Evolutionary conservation across 192 early-diverging fungal genomes (phyloP).

Genomic region (Backusella liffmaniae): DNA sequence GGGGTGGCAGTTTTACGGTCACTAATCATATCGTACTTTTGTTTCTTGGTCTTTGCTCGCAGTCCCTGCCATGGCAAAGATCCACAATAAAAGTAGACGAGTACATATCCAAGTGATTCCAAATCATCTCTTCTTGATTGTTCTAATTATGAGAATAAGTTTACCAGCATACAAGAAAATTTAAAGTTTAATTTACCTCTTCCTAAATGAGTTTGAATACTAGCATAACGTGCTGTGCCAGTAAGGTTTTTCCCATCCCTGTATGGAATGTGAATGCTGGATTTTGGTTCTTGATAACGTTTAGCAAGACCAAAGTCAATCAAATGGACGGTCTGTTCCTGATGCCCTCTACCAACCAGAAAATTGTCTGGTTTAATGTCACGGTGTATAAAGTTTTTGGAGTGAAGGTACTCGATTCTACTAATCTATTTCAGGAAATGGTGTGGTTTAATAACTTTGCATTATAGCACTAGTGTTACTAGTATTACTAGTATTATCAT

Average conservation of each 20-base stretch:
- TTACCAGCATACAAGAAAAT: constrained; percentile 8
- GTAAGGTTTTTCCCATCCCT: constrained; percentile 91
- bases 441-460: neutral
- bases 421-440: constrained; percentile 40
- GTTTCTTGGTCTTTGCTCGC: constrained; percentile 88
- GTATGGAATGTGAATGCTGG: constrained; percentile 83
- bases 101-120: constrained; percentile 87
- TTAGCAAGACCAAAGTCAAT: constrained; percentile 93
- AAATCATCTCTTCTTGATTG: constrained; percentile 91
- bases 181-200: constrained; percentile 44
- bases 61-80: constrained; percentile 92
- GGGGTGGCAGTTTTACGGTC: constrained; percentile 89
- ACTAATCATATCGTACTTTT: constrained; percentile 95
- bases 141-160: constrained; percentile 41
- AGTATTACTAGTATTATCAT: neutral
- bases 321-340: constrained; percentile 78
- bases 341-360: constrained; percentile 80
- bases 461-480: neutral
- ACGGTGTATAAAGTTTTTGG: constrained; percentile 86
- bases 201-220: constrained; percentile 84
- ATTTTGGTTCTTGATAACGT: constrained; percentile 81
- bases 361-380: constrained; percentile 94
- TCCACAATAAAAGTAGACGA: constrained; percentile 92
- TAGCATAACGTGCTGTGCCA: constrained; percentile 89
- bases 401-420: constrained; percentile 70